Conservation (phyloP, 2,329 filamentous ascomycete genomes). For the Diaporthe capsici region DNA sequence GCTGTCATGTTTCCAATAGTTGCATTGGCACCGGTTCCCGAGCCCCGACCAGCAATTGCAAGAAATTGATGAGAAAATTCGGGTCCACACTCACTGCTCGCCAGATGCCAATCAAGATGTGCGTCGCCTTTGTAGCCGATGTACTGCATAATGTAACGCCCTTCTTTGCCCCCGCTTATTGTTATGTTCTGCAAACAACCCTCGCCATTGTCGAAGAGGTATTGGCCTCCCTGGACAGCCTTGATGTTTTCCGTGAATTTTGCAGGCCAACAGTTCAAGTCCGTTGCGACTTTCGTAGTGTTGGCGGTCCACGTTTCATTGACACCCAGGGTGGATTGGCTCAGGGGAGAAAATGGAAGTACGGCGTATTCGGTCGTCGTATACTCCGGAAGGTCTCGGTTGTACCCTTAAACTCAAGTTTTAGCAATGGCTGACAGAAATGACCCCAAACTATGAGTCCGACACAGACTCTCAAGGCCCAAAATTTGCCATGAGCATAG, state of each 20-base stretch:
- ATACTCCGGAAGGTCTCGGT: slow-evolving; percentile 59
- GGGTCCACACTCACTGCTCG: slow-evolving; percentile 50
- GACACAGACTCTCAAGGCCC: no score
- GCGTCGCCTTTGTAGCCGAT: slow-evolving; percentile 58
- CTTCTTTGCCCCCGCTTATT: slow-evolving; percentile 35
- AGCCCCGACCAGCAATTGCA: slow-evolving; percentile 44
- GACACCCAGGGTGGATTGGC: neutral
- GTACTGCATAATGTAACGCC: slow-evolving; percentile 53
- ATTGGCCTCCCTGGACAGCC: slow-evolving; percentile 12
- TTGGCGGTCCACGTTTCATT: slow-evolving; percentile 48
- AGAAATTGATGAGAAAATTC: slow-evolving; percentile 56
- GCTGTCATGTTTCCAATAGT: slow-evolving; percentile 48
- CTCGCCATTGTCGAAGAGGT: slow-evolving; percentile 53
- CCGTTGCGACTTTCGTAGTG: slow-evolving; percentile 52
- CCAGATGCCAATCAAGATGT: slow-evolving; percentile 51
- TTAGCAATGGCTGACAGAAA: neutral
- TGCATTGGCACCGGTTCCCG: neutral
- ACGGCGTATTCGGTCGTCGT: slow-evolving; percentile 59
- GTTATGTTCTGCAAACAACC: slow-evolving; percentile 52
- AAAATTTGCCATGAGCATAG: no score
- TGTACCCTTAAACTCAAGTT: slow-evolving; percentile 51
- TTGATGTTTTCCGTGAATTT: neutral
- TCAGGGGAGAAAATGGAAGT: slow-evolving; percentile 55
- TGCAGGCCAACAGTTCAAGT: slow-evolving; percentile 56
- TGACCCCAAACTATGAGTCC: no score